Evolutionary conservation across 192 early-diverging fungal genomes (phyloP).

Genomic region (Funneliformis mosseae): DNA sequence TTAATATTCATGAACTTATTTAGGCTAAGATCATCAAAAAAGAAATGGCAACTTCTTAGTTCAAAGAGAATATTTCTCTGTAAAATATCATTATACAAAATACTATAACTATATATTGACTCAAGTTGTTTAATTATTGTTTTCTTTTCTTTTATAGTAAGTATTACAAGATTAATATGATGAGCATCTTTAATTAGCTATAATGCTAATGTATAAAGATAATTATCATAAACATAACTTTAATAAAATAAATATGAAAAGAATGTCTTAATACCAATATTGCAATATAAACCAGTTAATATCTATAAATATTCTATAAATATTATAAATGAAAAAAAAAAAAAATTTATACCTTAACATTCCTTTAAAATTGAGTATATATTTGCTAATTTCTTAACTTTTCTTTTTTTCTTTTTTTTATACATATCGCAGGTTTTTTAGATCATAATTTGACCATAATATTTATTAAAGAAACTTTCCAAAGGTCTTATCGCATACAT

Average conservation of each 20-base stretch:
- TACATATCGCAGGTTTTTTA: constrained; percentile 12
- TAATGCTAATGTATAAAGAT: constrained; percentile 12
- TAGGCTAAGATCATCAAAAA: constrained; percentile 14
- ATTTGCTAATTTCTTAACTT: constrained; percentile 8
- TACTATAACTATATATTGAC: constrained; percentile 4
- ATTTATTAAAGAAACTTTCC: constrained; percentile 9
- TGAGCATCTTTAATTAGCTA: background rate
- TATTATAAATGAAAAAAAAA: constrained; percentile 6
- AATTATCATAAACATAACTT: background rate
- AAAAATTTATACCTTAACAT: constrained; percentile 19
- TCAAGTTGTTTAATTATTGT: constrained; percentile 6
- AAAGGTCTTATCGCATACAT: background rate
- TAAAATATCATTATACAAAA: constrained; percentile 9
- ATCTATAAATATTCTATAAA: background rate
- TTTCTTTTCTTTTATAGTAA: background rate
- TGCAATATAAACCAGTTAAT: constrained; percentile 23
- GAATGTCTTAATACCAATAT: constrained; percentile 1
- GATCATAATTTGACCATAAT: background rate
- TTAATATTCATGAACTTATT: constrained; percentile 11
- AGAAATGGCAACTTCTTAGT: constrained; percentile 8
- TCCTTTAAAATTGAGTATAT: constrained; percentile 23
- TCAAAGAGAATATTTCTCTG: background rate
- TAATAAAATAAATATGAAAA: constrained; percentile 4
- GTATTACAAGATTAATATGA: background rate
- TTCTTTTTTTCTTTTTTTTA: background rate